These are phyloP conservation scores for Leishmania arabica DNA, from an alignment of 208 protist species.

Conservation along the genomic window DNA sequence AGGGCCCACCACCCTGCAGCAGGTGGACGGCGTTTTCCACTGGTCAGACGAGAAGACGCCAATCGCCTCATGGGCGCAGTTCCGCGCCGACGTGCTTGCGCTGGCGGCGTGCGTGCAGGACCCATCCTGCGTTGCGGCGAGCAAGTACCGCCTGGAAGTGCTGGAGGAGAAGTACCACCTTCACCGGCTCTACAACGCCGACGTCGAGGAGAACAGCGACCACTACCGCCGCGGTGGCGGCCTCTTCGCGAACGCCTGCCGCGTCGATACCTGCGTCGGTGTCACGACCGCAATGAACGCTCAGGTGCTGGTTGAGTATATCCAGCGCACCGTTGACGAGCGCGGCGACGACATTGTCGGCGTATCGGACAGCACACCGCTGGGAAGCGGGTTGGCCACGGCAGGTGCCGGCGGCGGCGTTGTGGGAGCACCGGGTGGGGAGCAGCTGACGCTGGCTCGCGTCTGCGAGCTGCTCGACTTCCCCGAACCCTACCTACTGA, in stretches of 20 bases:
- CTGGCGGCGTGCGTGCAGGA: conserved; percentile 56
- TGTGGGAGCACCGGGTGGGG: conserved; percentile 1
- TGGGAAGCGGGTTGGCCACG: not conserved
- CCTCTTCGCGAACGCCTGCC: conserved; percentile 87
- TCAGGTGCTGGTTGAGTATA: conserved; percentile 90
- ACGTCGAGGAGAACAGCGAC: conserved; percentile 65
- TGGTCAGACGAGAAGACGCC: conserved; percentile 53
- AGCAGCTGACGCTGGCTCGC: conserved; percentile 51
- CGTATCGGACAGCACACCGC: not conserved
- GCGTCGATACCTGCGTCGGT: conserved; percentile 95
- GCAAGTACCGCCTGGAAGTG: conserved; percentile 80
- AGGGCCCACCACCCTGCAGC: conserved; percentile 50
- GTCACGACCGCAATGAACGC: conserved; percentile 87
- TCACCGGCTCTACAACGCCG: conserved; percentile 91
- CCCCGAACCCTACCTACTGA: conserved; percentile 67
- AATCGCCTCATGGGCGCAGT: conserved; percentile 75
- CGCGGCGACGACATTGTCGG: conserved; percentile 80
- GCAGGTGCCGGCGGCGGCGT: conserved; percentile 4
- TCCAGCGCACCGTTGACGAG: conserved; percentile 88
- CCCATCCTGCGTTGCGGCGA: conserved; percentile 52
- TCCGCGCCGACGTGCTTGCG: conserved; percentile 62
- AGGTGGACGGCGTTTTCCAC: conserved; percentile 66
- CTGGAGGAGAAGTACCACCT: conserved; percentile 94
- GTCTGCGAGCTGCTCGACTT: conserved; percentile 76
- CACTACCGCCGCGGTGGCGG: conserved; percentile 66